Evolutionary conservation across 2,329 filamentous ascomycete genomes (phyloP), one percentile per base, ranked within the genome.

Genomic region (Monilinia fructigena): DNA sequence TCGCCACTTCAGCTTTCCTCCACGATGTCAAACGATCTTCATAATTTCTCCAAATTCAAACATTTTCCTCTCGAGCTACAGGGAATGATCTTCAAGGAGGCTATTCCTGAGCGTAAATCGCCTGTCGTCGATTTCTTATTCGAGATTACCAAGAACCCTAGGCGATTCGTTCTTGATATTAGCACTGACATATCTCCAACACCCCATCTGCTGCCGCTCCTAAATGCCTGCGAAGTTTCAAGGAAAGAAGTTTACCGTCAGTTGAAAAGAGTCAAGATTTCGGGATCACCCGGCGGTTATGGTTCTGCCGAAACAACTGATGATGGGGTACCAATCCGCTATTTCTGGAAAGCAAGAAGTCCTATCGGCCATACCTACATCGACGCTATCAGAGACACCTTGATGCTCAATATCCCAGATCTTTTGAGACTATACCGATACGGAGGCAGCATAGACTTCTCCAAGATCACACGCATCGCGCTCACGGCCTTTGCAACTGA

Each of bases 91-190:
- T 50, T 60, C 14, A 18, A 26, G n/a, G 28, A 20, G n/a, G 58
- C 45, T 14, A 35, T 60, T 10, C 45, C 45, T 50, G 5, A 18
- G 38, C 28, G 45, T 4, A 38, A 50, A 23, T 50, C n/a, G 7
- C 45, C n/a, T 38, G 45, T 60, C 14, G 14, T 23, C 1, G 58
- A 60, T 60, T 50, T 60, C 31, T 50, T 18, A 20, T 26, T 60
- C 20, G 1, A 2, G n/a, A 6, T 60, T 5, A 0, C 4, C n/a
- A 1, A 2, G 1, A 1, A 26, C 7, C 4, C 7, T 12, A 0
- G 2, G 28, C 10, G 12, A 6, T 26, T 26, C 18, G 5, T 18
- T 31, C 0, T 60, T 38, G n/a, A 23, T 11, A 50, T 60, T 28
- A 7, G 35, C 1, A 23, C n/a, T 12, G 14, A 50, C 1, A 38